These are phyloP conservation scores for Trichophaea hybrida DNA, from an alignment of 2,329 filamentous ascomycete genomes.

Conservation along the genomic window DNA sequence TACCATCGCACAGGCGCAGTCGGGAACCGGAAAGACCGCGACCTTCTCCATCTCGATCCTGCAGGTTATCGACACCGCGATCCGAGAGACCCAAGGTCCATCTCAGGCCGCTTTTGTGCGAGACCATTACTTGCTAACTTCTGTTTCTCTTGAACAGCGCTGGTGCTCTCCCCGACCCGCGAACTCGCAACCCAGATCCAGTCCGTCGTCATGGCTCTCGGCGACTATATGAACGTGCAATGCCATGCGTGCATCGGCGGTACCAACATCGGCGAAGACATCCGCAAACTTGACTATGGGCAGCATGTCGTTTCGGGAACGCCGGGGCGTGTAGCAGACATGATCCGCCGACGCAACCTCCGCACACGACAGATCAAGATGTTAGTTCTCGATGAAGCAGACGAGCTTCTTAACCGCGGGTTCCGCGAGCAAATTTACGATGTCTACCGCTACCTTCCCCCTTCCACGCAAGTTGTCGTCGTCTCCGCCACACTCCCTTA, in stretches of 20 bases:
- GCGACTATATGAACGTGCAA: constrained; percentile 99
- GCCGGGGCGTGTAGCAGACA: constrained; percentile 83
- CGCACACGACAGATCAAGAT: constrained; percentile 65
- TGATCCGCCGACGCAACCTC: constrained; percentile 61
- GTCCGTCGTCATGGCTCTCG: constrained; percentile 97
- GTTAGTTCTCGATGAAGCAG: constrained; percentile 61
- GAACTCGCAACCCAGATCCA: constrained; percentile 97
- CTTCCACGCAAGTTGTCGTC: constrained; percentile 94
- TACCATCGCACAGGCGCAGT: constrained; percentile 95
- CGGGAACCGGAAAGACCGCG: constrained; percentile 90
- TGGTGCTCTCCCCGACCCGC: constrained; percentile 88
- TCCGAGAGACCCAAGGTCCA: constrained; percentile 61
- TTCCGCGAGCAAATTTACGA: constrained; percentile 99
- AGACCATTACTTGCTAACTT: background rate
- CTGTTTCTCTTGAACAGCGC: constrained; percentile 37
- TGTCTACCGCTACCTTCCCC: constrained; percentile 91
- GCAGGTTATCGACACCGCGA: constrained; percentile 85
- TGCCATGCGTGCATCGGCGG: constrained; percentile 98
- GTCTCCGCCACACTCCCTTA: constrained; percentile 93
- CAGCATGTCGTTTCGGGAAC: constrained; percentile 97
- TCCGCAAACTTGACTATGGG: constrained; percentile 90
- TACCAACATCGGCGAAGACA: constrained; percentile 95
- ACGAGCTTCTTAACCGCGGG: constrained; percentile 74
- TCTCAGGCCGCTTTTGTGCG: background rate
- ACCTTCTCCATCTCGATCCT: constrained; percentile 95